phyloP scores from a whole-genome alignment of 768 basidiomycete species.

The Phaffia tasmanica region DNA sequence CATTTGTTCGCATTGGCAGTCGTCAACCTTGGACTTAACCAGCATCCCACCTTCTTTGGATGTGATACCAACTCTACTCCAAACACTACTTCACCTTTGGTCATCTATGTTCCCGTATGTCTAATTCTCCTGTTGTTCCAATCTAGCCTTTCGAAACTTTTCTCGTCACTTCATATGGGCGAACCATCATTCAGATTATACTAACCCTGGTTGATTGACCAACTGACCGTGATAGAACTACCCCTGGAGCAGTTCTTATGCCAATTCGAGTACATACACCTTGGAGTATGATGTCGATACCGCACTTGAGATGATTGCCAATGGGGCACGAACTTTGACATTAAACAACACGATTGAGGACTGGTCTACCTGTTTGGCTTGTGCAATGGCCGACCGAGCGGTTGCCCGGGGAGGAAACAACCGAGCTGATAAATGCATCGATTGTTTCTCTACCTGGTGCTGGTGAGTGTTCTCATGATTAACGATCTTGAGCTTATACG shows the following conservation, averaged over 20 bases:
- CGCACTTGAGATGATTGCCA: slow-evolving; percentile 51
- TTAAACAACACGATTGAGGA: slow-evolving; percentile 44
- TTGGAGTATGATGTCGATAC: slow-evolving; percentile 52
- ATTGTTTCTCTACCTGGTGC: slow-evolving; percentile 12
- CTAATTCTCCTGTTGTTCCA: slow-evolving; percentile 48
- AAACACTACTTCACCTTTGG: slow-evolving; percentile 49
- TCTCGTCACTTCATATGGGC: too few relatives aligned
- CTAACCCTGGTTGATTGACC: slow-evolving; percentile 22
- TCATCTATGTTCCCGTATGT: slow-evolving; percentile 55
- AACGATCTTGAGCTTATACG: neutral
- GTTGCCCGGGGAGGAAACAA: slow-evolving; percentile 16
- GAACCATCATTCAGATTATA: slow-evolving; percentile 26
- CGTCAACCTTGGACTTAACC: slow-evolving; percentile 51
- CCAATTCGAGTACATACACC: slow-evolving; percentile 55
- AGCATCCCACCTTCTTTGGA: slow-evolving; percentile 67
- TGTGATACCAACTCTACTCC: slow-evolving; percentile 40
- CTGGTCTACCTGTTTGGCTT: slow-evolving; percentile 58
- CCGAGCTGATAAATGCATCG: slow-evolving; percentile 9
- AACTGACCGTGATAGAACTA: slow-evolving; percentile 34
- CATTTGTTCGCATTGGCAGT: slow-evolving; percentile 41
- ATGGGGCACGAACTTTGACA: slow-evolving; percentile 47
- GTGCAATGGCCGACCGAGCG: slow-evolving; percentile 53
- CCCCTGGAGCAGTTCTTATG: slow-evolving; percentile 44
- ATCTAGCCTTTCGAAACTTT: slow-evolving; percentile 32
- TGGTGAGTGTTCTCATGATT: slow-evolving; percentile 7